These are phyloP conservation scores for Neonectria punicea DNA, from an alignment of 2,329 filamentous ascomycete genomes.

Conservation along the genomic window DNA sequence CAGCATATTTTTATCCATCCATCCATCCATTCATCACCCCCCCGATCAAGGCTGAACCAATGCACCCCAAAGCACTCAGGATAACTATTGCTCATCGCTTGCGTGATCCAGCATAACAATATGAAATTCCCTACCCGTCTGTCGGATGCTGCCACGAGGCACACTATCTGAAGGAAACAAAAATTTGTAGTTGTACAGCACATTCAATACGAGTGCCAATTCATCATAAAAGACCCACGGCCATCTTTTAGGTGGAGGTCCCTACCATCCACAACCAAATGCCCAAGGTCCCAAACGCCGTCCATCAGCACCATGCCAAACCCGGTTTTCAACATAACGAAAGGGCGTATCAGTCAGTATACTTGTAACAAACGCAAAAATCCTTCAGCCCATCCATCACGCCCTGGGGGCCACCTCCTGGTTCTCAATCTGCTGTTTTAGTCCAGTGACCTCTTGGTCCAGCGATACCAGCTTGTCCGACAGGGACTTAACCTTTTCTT, in stretches of 20 bases:
- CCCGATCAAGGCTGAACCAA: not conserved
- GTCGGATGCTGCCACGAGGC: constrained; percentile 36
- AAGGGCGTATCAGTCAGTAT: constrained; percentile 43
- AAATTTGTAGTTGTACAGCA: constrained; percentile 39
- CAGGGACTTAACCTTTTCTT: constrained; percentile 60
- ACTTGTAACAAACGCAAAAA: constrained; percentile 32
- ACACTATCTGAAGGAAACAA: constrained; percentile 39
- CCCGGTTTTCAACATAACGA: constrained; percentile 32
- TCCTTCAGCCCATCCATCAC: constrained; percentile 29
- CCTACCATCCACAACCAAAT: constrained; percentile 44
- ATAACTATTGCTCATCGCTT: not conserved
- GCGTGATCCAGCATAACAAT: constrained; percentile 10
- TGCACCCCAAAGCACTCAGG: not conserved
- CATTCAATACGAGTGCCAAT: constrained; percentile 29
- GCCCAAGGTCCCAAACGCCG: constrained; percentile 44
- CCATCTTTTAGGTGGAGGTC: constrained; percentile 46
- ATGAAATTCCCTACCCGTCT: constrained; percentile 15
- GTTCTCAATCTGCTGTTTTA: constrained; percentile 49
- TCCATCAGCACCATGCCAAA: constrained; percentile 43
- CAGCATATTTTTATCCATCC: no score
- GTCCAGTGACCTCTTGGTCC: constrained; percentile 47
- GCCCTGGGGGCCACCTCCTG: constrained; percentile 43
- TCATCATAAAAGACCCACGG: constrained; percentile 43
- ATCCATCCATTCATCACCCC: not conserved
- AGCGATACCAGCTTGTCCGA: constrained; percentile 49